Percentiles rank a stretch among this genome's conserved stretches.
phyloP scores from a whole-genome alignment of 148 eudicot genomes.

The Chenopodium formosanum region DNA sequence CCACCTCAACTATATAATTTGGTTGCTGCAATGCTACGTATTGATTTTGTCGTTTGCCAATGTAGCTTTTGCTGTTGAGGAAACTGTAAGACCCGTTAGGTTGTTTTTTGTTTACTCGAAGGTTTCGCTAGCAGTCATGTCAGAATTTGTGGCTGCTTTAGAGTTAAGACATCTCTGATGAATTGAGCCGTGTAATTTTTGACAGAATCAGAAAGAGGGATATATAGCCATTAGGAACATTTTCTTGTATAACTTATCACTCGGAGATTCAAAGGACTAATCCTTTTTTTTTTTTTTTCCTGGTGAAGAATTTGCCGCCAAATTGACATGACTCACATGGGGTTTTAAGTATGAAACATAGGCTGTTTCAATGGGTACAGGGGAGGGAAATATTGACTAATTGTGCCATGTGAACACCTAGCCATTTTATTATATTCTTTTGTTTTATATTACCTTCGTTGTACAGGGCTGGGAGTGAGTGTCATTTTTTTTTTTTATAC shows the following conservation, averaged over 20 bases:
- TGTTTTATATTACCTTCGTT: no score
- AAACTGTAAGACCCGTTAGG: not conserved
- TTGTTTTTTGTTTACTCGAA: not conserved
- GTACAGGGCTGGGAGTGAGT: no score
- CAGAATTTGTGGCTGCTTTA: not conserved
- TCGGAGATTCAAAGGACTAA: not conserved
- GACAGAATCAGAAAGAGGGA: not conserved
- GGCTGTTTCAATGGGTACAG: not conserved
- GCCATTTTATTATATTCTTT: no score
- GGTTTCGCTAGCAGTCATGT: not conserved
- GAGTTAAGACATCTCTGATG: not conserved
- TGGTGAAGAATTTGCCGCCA: not conserved
- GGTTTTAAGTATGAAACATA: not conserved
- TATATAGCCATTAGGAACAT: not conserved
- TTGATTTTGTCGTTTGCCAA: not conserved
- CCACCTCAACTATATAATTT: not conserved
- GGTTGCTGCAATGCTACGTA: not conserved
- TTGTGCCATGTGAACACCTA: no score
- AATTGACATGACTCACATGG: no score
- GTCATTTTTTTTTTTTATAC: no score
- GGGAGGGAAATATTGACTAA: not conserved
- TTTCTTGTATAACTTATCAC: not conserved
- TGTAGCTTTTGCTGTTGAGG: not conserved
- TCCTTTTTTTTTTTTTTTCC: no score
- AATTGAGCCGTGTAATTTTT: not conserved